Percentiles rank a stretch among this genome's conserved stretches.
Evolutionary conservation across 1,284 basidiomycete genomes (phyloP).

Genomic region (Meripilus lineatus): DNA sequence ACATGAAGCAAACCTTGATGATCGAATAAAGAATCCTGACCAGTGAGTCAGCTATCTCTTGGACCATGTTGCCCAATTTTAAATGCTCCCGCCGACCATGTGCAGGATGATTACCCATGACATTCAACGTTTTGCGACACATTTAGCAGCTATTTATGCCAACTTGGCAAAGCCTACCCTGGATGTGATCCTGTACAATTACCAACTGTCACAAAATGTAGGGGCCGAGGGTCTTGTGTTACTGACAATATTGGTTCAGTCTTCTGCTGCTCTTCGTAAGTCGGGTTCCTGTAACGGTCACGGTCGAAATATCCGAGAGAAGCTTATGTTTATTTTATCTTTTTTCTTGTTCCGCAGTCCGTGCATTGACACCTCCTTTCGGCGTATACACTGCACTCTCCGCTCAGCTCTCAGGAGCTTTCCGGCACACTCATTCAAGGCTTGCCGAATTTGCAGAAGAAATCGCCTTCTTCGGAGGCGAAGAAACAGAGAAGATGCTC

Average conservation of each 20-base stretch:
- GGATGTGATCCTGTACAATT: conserved; percentile 95
- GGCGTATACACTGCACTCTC: conserved; percentile 84
- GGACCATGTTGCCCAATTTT: conserved; percentile 1
- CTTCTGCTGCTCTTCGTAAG: conserved; percentile 75
- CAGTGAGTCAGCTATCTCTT: conserved; percentile 49
- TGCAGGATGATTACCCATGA: conserved; percentile 90
- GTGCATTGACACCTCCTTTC: conserved; percentile 89
- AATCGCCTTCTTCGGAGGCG: conserved; percentile 89
- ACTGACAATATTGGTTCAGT: conserved; percentile 82
- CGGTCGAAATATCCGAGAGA: neutral
- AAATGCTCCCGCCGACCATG: neutral
- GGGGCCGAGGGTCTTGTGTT: conserved; percentile 91
- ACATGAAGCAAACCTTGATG: conserved; percentile 77
- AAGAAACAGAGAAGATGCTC: conserved; percentile 88
- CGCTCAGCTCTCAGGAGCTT: conserved; percentile 83
- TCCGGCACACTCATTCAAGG: conserved; percentile 93
- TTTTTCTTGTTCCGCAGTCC: conserved; percentile 49
- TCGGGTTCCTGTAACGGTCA: too few relatives aligned
- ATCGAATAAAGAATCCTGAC: conserved; percentile 95
- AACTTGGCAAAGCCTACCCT: conserved; percentile 92
- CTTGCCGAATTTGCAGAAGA: conserved; percentile 93
- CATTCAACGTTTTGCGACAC: conserved; percentile 88
- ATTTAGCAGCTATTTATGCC: conserved; percentile 91
- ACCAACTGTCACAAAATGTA: conserved; percentile 90
- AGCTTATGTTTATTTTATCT: conserved; percentile 1